Evolutionary conservation across 352 stramenopile genomes (phyloP).

Genomic region (Phytopythium sindhum): DNA sequence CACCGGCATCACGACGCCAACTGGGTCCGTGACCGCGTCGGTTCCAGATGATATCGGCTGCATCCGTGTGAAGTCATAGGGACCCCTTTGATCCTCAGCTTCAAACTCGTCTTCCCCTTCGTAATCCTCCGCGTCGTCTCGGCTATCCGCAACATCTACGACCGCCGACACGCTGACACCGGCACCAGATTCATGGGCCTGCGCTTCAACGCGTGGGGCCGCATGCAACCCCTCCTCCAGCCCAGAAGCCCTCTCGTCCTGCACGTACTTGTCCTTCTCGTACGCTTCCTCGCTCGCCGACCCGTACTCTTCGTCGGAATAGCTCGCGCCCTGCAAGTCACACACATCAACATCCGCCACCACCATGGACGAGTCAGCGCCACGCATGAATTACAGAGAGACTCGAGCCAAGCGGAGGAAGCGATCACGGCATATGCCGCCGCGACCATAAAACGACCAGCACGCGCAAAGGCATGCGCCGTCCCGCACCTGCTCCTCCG

Average conservation of each 20-base stretch:
- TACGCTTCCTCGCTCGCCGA: conserved; percentile 17
- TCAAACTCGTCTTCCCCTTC: conserved; percentile 15
- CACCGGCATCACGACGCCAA: background rate
- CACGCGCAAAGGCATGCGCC: background rate
- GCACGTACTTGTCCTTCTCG: conserved; percentile 20
- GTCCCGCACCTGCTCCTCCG: conserved; percentile 13
- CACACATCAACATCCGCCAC: background rate
- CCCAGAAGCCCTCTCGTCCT: background rate
- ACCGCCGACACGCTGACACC: background rate
- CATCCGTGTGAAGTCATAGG: background rate
- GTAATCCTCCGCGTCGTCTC: conserved; percentile 12
- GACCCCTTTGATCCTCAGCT: conserved; percentile 3
- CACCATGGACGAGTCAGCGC: background rate
- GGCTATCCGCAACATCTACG: background rate
- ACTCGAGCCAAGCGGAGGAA: background rate
- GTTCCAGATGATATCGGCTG: background rate
- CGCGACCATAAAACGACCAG: conserved; percentile 1
- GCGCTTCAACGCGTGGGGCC: background rate
- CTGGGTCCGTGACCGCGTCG: background rate
- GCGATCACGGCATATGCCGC: background rate
- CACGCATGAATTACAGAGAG: too few relatives aligned
- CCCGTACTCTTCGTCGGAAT: conserved; percentile 55
- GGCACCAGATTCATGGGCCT: background rate
- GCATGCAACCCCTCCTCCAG: background rate
- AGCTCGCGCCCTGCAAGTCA: conserved; percentile 19